Conservation (phyloP, 306 rosid species). For the Lotus japonicus region DNA sequence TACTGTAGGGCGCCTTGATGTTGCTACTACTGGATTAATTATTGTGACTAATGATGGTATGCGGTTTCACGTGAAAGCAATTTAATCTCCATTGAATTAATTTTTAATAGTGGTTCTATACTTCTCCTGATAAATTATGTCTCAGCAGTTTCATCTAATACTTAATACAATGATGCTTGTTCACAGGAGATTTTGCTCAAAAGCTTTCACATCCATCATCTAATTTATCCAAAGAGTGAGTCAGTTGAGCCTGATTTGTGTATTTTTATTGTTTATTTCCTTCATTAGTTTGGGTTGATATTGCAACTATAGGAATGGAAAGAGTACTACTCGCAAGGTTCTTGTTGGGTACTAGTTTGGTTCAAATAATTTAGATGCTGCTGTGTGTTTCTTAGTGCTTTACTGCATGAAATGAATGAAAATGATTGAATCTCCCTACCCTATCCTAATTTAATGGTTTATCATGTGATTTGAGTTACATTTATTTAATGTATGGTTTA, state of each 20-base stretch:
- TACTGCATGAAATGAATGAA: not conserved
- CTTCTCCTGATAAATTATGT: not conserved
- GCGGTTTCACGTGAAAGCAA: conserved; percentile 19
- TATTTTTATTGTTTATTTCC: not conserved
- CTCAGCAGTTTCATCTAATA: conserved; percentile 15
- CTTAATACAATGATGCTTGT: conserved; percentile 16
- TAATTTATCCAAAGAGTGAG: conserved; percentile 84
- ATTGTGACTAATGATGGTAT: conserved; percentile 91
- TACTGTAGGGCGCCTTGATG: conserved; percentile 97
- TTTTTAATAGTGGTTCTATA: not conserved
- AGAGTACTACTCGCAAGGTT: not conserved
- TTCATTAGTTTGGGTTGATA: conserved; percentile 4
- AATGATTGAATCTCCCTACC: not conserved
- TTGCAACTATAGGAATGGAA: not conserved
- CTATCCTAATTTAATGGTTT: not conserved
- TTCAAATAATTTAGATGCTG: not conserved
- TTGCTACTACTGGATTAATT: conserved; percentile 91
- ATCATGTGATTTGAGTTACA: not conserved
- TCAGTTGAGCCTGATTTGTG: not conserved
- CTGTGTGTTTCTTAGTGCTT: not conserved
- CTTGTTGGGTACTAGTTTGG: not conserved
- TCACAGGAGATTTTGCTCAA: conserved; percentile 76
- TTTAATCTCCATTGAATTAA: not conserved
- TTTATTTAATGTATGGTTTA: not conserved
- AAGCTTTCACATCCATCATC: conserved; percentile 84